phyloP scores from a whole-genome alignment of 257 asterid genomes.

The Vinca minor region DNA sequence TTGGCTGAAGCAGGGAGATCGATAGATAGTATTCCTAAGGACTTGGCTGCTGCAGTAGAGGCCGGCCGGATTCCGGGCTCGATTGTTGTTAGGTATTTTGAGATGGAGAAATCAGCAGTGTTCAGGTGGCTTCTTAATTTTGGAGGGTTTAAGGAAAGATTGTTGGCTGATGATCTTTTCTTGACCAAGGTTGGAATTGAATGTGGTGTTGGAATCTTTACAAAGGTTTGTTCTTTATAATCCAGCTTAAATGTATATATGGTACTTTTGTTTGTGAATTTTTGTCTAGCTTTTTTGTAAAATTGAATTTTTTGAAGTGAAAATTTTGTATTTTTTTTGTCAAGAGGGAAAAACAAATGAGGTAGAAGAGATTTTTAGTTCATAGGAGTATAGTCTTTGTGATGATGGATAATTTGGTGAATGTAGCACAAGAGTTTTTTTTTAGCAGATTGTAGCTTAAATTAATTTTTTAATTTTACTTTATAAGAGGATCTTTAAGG shows the following conservation, averaged over 20 bases:
- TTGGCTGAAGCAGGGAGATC: slow-evolving; percentile 68
- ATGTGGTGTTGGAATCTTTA: slow-evolving; percentile 90
- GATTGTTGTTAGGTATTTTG: slow-evolving; percentile 50
- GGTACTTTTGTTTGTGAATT: too few species aligned
- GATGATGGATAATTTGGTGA: not conserved
- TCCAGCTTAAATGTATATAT: too few species aligned
- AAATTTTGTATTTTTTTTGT: too few species aligned
- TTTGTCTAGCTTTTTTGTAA: not conserved
- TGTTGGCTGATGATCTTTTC: slow-evolving; percentile 93
- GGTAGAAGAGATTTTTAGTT: not conserved
- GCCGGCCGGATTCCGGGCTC: slow-evolving; percentile 81
- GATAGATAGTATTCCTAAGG: slow-evolving; percentile 73
- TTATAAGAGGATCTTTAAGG: not conserved
- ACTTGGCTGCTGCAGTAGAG: slow-evolving; percentile 67
- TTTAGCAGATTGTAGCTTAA: not conserved
- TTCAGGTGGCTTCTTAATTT: slow-evolving; percentile 65
- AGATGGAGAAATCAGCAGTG: slow-evolving; percentile 65
- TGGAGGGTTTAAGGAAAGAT: slow-evolving; percentile 82
- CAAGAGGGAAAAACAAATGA: too few species aligned
- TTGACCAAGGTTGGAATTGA: slow-evolving; percentile 94
- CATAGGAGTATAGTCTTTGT: not conserved
- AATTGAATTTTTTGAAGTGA: too few species aligned
- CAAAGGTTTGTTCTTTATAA: slow-evolving; percentile 44
- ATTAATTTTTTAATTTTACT: too few species aligned
- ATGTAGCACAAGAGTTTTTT: not conserved